Evolutionary conservation across 495 filamentous ascomycete species (phyloP).

Genomic region (Penicillium soppii): DNA sequence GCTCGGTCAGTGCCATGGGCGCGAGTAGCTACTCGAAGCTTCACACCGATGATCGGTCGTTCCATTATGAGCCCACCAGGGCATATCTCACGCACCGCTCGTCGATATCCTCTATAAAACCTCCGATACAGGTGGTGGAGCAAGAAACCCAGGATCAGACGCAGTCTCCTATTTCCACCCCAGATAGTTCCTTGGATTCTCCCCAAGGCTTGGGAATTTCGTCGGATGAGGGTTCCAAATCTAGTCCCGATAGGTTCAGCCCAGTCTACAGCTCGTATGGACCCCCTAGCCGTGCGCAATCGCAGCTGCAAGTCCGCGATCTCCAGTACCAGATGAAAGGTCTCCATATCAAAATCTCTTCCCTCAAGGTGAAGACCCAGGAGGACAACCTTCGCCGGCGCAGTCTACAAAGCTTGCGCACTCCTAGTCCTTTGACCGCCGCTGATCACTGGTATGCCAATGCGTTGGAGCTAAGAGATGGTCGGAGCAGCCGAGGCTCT

Average conservation of each 20-base stretch:
- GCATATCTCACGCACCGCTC: constrained; percentile 42
- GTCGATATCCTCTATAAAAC: constrained; percentile 32
- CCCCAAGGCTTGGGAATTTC: constrained; percentile 34
- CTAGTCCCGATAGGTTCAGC: constrained; percentile 35
- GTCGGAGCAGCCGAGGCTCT: constrained; percentile 24
- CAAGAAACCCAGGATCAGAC: constrained; percentile 5
- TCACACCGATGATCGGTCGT: constrained; percentile 39
- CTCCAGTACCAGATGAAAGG: constrained; percentile 92
- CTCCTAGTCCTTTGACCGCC: constrained; percentile 80
- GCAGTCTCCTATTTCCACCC: constrained; percentile 11
- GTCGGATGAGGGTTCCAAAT: constrained; percentile 24
- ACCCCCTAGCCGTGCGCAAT: constrained; percentile 44
- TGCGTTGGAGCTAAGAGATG: constrained; percentile 40
- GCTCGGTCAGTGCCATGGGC: constrained; percentile 46
- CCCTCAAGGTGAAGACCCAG: constrained; percentile 74
- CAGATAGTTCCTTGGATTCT: constrained; percentile 21
- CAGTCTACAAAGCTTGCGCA: constrained; percentile 80
- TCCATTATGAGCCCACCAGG: constrained; percentile 38
- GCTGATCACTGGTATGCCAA: constrained; percentile 74
- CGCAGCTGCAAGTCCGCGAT: constrained; percentile 72
- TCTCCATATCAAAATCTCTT: constrained; percentile 87
- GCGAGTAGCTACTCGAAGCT: constrained; percentile 36
- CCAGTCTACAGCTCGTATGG: constrained; percentile 35
- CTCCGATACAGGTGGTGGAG: constrained; percentile 10
- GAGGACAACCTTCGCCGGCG: constrained; percentile 80